Evolutionary conservation across 331 rosid genomes (phyloP), one percentile per base, ranked within the genome.

Genomic region (Malus hybrid): DNA sequence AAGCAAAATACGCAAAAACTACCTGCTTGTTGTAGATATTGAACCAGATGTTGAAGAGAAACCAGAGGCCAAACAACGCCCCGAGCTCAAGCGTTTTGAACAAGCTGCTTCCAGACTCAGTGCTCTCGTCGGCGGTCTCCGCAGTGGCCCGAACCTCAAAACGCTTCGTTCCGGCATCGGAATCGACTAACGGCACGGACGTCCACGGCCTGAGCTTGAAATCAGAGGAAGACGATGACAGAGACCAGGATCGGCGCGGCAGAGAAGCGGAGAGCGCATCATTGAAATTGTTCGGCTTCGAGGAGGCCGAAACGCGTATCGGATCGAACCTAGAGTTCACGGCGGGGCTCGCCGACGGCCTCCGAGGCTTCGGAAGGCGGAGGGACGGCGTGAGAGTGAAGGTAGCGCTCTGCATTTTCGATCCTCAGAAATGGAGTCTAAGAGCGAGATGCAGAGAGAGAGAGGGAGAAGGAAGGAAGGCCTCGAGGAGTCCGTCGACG

Each of bases 11-110:
- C 32, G 27, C 16, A 29, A 52, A 27, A 15, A 39, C 44, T 9
- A 95, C 99, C 97, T 95, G 97, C 77, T 95, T 95, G 80, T 92
- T 95, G 81, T 89, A 92, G 77, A 95, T 92, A 65, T 95, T 95
- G 76, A 95, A 95, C 83, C 86, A 95, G 70, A 92, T 92, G 80
- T 92, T 95, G 79, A 95, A 92, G 78, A 87, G 62, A 75, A 71
- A 84, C 99, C 99, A 95, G 13, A 95, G 81, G 18, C 89, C 92
- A 71, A 95, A 89, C 76, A 95, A 75, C 46, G 77, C 44, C 1
- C 93, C 99, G 1, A 90, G 93, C 84, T 84, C 90, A 14, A 95
- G 73, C 34, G 92, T 86, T 64, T 85, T 88, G 63, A 5, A 22
- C 5, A 80, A 32, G 77, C 76, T 69, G 57, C 74, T 74, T 52